phyloP scores from a whole-genome alignment of 768 basidiomycete species.

The Sarcodon sp. region DNA sequence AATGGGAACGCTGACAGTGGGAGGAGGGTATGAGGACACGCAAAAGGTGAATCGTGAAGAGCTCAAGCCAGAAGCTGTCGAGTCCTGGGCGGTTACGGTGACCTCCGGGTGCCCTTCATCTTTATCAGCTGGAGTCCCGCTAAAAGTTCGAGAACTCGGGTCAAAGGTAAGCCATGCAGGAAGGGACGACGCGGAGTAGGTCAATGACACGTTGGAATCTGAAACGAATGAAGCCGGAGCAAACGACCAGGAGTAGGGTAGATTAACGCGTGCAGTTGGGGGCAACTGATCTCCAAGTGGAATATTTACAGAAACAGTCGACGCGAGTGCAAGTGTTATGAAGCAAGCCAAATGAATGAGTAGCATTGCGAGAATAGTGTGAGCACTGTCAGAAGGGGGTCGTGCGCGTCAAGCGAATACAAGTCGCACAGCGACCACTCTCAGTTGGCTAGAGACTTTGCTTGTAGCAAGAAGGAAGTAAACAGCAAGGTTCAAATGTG shows the following conservation, averaged over 20 bases:
- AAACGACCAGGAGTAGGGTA: slow-evolving; percentile 60
- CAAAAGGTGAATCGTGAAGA: slow-evolving; percentile 43
- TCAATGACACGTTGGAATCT: slow-evolving; percentile 25
- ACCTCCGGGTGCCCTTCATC: slow-evolving; percentile 57
- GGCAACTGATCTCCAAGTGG: slow-evolving; percentile 68
- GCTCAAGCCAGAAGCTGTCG: slow-evolving; percentile 26
- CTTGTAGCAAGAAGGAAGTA: not conserved
- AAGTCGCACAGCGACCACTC: not conserved
- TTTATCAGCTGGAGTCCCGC: slow-evolving; percentile 47
- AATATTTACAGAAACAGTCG: slow-evolving; percentile 34
- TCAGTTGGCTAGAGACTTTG: not conserved
- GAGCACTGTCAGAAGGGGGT: not conserved
- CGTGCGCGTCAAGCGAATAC: not conserved
- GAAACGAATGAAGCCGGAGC: slow-evolving; percentile 53
- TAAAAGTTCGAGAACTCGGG: slow-evolving; percentile 40
- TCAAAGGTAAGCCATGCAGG: slow-evolving; percentile 78
- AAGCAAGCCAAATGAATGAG: slow-evolving; percentile 33
- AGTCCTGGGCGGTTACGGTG: slow-evolving; percentile 49
- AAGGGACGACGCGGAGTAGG: slow-evolving; percentile 41
- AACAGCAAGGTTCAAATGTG: not conserved
- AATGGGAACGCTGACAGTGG: slow-evolving; percentile 40
- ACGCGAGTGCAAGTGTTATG: slow-evolving; percentile 21
- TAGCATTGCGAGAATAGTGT: slow-evolving; percentile 27
- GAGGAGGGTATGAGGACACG: slow-evolving; percentile 39
- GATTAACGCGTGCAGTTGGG: slow-evolving; percentile 54